Evolutionary conservation across 768 basidiomycete species (phyloP).

Genomic region (Trametopsis cervina): DNA sequence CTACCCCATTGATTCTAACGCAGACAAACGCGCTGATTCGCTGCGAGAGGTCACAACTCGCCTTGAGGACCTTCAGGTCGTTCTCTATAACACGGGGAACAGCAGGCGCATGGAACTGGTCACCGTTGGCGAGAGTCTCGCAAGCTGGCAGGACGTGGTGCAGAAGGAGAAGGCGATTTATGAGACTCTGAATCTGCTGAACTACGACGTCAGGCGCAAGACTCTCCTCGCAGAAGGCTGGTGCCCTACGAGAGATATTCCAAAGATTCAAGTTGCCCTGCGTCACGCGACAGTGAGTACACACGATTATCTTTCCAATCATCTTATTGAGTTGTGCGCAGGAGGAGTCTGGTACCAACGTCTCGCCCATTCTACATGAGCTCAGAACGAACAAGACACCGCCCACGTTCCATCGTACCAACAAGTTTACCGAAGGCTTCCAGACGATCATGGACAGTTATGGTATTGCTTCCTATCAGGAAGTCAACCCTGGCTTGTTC

Average conservation of each 20-base stretch:
- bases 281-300: conserved; percentile 71
- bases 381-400: conserved; percentile 85
- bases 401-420: conserved; percentile 91
- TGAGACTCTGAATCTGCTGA: conserved; percentile 92
- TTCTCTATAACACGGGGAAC: conserved; percentile 82
- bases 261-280: conserved; percentile 78
- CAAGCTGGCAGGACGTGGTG: conserved; percentile 91
- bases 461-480: conserved; percentile 90
- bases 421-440: conserved; percentile 95
- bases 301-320: neutral
- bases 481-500: conserved; percentile 94
- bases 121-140: conserved; percentile 77
- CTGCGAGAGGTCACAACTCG: conserved; percentile 83
- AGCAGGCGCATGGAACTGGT: conserved; percentile 79
- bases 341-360: conserved; percentile 88
- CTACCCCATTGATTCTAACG: conserved; percentile 93
- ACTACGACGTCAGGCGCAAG: conserved; percentile 89
- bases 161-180: conserved; percentile 94
- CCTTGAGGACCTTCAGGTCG: conserved; percentile 85
- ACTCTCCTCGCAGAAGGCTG: conserved; percentile 97
- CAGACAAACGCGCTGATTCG: conserved; percentile 86
- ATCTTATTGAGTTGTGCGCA: conserved; percentile 10
- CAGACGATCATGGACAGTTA: conserved; percentile 99
- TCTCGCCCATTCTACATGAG: conserved; percentile 90
- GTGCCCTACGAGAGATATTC: conserved; percentile 92